A percentile compares a stretch with the other conserved stretches of the same genome.
phyloP scores from a whole-genome alignment of 2,329 filamentous ascomycete species.

The Polytolypa hystricis region DNA sequence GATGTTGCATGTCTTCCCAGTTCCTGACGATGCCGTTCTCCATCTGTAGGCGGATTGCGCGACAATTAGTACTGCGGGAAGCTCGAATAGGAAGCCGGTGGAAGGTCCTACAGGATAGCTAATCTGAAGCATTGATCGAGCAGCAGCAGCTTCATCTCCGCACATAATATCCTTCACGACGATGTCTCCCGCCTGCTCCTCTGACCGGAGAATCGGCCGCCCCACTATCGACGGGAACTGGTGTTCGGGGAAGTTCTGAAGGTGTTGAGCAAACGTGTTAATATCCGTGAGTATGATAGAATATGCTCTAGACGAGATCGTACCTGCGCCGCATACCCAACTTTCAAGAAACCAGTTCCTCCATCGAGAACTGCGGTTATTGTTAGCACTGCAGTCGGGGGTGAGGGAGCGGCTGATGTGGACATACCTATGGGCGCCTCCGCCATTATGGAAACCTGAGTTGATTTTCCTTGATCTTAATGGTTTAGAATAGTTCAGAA shows the following conservation, averaged over 20 bases:
- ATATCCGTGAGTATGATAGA: too few species aligned
- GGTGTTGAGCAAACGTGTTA: too few species aligned
- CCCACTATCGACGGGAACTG: slow-evolving; percentile 98
- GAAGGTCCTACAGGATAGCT: slow-evolving; percentile 65
- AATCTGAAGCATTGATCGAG: slow-evolving; percentile 94
- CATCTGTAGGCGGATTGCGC: slow-evolving; percentile 49
- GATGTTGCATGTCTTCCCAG: slow-evolving; percentile 99
- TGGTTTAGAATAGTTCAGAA: too few species aligned
- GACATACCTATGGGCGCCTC: slow-evolving; percentile 39
- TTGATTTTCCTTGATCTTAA: too few species aligned
- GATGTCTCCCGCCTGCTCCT: slow-evolving; percentile 68
- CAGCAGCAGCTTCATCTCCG: slow-evolving; percentile 92
- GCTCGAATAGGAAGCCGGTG: slow-evolving; percentile 1
- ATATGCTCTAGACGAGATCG: slow-evolving; percentile 6
- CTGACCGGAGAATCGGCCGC: slow-evolving; percentile 89
- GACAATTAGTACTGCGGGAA: neutral
- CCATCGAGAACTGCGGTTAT: slow-evolving; percentile 92
- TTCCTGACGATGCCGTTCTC: slow-evolving; percentile 99
- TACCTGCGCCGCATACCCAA: slow-evolving; percentile 90
- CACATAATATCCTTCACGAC: slow-evolving; percentile 98
- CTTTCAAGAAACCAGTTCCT: slow-evolving; percentile 98
- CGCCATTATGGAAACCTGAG: slow-evolving; percentile 27
- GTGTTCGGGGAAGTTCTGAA: slow-evolving; percentile 93
- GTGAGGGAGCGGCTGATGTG: slow-evolving; percentile 14
- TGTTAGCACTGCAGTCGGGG: slow-evolving; percentile 20